A percentile compares a stretch with the other conserved stretches of the same genome.
Evolutionary conservation across 1,284 basidiomycete species (phyloP).

Genomic region (Irpex sp.): DNA sequence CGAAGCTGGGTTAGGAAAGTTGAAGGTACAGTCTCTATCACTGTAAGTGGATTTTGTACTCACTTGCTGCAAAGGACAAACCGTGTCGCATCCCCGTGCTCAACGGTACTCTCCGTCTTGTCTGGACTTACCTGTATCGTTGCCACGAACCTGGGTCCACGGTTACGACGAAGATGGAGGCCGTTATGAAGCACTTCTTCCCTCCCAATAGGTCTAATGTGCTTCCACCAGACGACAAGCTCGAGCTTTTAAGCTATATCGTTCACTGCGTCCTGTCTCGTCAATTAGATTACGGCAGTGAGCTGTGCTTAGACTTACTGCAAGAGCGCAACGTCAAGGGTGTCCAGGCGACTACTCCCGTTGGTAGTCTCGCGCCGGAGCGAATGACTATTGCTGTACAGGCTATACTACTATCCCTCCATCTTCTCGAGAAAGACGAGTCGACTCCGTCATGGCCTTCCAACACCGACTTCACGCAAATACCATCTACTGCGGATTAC

Average conservation of each 20-base stretch:
- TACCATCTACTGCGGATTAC: slow-evolving; percentile 64
- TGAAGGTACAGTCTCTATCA: slow-evolving; percentile 58
- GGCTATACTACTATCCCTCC: slow-evolving; percentile 74
- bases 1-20: slow-evolving; percentile 67
- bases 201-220: slow-evolving; percentile 64
- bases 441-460: slow-evolving; percentile 75
- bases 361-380: slow-evolving; percentile 60
- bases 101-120: slow-evolving; percentile 79
- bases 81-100: slow-evolving; percentile 69
- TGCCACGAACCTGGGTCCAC: slow-evolving; percentile 85
- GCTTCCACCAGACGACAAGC: slow-evolving; percentile 70
- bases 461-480: slow-evolving; percentile 62
- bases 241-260: slow-evolving; percentile 78
- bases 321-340: slow-evolving; percentile 56
- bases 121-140: slow-evolving; percentile 95
- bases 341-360: slow-evolving; percentile 39
- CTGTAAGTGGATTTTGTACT: not conserved
- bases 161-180: slow-evolving; percentile 76
- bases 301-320: slow-evolving; percentile 77
- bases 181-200: slow-evolving; percentile 77
- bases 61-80: slow-evolving; percentile 61
- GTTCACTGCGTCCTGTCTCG: slow-evolving; percentile 83
- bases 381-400: slow-evolving; percentile 75
- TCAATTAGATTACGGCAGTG: slow-evolving; percentile 84
- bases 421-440: slow-evolving; percentile 70